phyloP scores from a whole-genome alignment of 345 rosid genomes.

The Microthlaspi erraticum region DNA sequence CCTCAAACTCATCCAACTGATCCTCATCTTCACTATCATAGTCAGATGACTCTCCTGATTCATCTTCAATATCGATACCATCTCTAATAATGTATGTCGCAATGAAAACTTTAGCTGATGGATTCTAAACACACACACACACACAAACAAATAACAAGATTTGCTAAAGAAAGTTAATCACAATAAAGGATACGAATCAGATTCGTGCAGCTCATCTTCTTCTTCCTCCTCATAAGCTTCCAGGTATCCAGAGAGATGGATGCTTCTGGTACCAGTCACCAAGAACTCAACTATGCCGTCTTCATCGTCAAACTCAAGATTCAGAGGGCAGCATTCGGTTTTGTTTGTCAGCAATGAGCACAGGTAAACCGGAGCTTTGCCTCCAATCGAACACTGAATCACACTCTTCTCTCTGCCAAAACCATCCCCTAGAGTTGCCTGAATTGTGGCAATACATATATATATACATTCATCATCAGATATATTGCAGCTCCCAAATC shows the following conservation, averaged over 20 bases:
- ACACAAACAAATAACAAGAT: constrained; percentile 7
- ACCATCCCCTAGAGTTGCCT: constrained; percentile 96
- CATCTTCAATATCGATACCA: constrained; percentile 70
- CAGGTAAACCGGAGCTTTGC: constrained; percentile 63
- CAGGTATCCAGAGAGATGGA: constrained; percentile 88
- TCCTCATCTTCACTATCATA: constrained; percentile 73
- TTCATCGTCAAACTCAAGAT: constrained; percentile 72
- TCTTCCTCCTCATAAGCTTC: constrained; percentile 58
- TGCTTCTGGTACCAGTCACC: constrained; percentile 73
- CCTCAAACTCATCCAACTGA: constrained; percentile 45
- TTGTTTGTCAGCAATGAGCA: constrained; percentile 80
- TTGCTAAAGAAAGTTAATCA: not conserved
- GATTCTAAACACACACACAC: not conserved
- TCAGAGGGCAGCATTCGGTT: constrained; percentile 70
- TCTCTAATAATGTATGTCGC: constrained; percentile 55
- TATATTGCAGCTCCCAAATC: not conserved
- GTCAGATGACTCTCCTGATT: constrained; percentile 65
- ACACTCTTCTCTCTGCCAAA: constrained; percentile 61
- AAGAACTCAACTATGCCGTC: constrained; percentile 80
- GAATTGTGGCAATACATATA: constrained; percentile 15
- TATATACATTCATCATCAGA: not conserved
- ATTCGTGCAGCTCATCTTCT: constrained; percentile 55
- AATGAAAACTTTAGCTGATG: constrained; percentile 40
- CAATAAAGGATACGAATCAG: constrained; percentile 74
- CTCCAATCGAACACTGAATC: constrained; percentile 75